A percentile compares a stretch with the other conserved stretches of the same genome.
Evolutionary conservation across 2,329 filamentous ascomycete genomes (phyloP).

Genomic region (Pseudopithomyces chartarum): DNA sequence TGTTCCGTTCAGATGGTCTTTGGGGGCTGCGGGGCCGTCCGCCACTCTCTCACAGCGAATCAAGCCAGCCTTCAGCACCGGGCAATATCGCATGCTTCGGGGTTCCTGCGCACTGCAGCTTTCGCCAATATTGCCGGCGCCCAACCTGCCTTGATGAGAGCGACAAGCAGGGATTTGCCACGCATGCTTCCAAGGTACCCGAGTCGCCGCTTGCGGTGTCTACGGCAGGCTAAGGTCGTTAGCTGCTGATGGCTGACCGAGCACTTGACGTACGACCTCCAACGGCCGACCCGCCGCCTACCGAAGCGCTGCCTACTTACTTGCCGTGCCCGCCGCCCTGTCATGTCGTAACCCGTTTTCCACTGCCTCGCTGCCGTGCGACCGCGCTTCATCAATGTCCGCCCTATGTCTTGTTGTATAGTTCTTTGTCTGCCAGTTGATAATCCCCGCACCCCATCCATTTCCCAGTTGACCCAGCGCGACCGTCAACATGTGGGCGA

Average conservation of each 20-base stretch:
- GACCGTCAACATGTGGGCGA: constrained; percentile 36
- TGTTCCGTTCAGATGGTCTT: not conserved
- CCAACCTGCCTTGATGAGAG: constrained; percentile 4
- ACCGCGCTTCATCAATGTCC: constrained; percentile 7
- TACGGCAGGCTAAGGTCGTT: not conserved
- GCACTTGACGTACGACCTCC: constrained; percentile 8
- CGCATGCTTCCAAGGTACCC: constrained; percentile 7
- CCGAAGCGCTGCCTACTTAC: constrained; percentile 7
- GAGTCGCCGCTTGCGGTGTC: not conserved
- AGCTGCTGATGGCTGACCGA: constrained; percentile 9
- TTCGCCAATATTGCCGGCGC: not conserved
- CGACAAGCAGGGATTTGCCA: constrained; percentile 5
- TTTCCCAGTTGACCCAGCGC: constrained; percentile 9
- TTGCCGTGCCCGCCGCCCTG: constrained; percentile 5
- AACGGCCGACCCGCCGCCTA: constrained; percentile 9
- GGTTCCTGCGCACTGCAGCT: constrained; percentile 6
- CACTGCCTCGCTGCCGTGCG: constrained; percentile 9
- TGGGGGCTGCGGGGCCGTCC: not conserved
- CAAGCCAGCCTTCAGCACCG: not conserved
- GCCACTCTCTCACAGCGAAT: not conserved
- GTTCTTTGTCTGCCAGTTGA: constrained; percentile 19
- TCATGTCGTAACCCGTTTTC: constrained; percentile 5
- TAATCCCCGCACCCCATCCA: constrained; percentile 19
- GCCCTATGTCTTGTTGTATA: not conserved
- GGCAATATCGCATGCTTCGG: constrained; percentile 2